phyloP scores from a whole-genome alignment of 192 early-diverging fungal genomes.

The Jimgerdemannia lactiflua region DNA sequence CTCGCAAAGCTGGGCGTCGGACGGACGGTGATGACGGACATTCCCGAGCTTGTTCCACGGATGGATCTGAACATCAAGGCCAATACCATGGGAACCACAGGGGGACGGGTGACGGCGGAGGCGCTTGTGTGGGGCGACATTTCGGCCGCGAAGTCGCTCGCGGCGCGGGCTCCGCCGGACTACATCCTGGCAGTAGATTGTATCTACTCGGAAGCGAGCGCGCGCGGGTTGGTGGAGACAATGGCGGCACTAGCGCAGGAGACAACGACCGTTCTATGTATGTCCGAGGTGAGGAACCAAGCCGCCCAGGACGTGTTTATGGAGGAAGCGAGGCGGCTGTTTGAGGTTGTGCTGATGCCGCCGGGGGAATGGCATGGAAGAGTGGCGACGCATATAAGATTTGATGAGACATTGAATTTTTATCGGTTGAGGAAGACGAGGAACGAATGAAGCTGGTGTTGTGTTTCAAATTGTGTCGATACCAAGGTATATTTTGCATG shows the following conservation, averaged over 20 bases:
- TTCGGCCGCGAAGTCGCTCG: conserved; percentile 13
- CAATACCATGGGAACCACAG: conserved; percentile 10
- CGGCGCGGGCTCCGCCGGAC: conserved; percentile 19
- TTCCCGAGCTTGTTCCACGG: conserved; percentile 22
- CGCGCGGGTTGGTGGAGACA: conserved; percentile 29
- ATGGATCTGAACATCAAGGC: conserved; percentile 33
- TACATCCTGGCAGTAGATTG: conserved; percentile 37
- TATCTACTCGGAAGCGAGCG: conserved; percentile 41
- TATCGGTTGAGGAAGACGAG: conserved; percentile 18
- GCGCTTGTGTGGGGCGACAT: conserved; percentile 30
- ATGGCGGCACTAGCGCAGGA: conserved; percentile 20
- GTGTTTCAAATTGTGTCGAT: too few species aligned
- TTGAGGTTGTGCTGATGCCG: conserved; percentile 30
- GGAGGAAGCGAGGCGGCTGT: conserved; percentile 23
- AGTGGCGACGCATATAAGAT: conserved; percentile 20
- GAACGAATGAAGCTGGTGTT: too few species aligned
- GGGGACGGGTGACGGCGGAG: conserved; percentile 17
- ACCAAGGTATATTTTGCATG: too few species aligned
- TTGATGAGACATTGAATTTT: conserved; percentile 33
- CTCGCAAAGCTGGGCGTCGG: conserved; percentile 28
- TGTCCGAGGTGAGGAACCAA: conserved; percentile 34
- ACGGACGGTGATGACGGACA: conserved; percentile 29
- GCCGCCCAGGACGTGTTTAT: conserved; percentile 36
- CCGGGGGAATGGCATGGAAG: conserved; percentile 27
- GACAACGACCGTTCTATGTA: conserved; percentile 26